Conservation (phyloP, 1,284 basidiomycete species). For the Ceratobasidium sp. region DNA sequence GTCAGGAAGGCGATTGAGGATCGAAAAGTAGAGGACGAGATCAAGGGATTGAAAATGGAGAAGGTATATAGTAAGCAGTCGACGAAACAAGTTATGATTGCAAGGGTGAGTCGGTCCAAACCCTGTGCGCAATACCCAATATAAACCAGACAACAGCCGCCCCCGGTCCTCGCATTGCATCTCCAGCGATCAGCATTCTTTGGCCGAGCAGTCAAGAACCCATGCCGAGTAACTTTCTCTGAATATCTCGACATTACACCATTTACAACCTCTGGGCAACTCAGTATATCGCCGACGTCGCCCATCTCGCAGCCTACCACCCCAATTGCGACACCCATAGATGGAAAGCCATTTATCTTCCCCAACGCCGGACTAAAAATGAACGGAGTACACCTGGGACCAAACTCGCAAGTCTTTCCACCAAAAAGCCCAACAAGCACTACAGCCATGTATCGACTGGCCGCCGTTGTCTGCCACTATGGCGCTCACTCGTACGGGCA, state of each 20-base stretch:
- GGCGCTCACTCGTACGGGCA: conserved; percentile 90
- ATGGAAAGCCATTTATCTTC: conserved; percentile 54
- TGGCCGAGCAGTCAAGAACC: conserved; percentile 79
- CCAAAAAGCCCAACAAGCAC: conserved; percentile 51
- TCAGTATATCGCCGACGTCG: conserved; percentile 69
- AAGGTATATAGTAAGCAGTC: conserved; percentile 74
- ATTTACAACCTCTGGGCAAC: conserved; percentile 76
- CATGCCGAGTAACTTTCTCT: conserved; percentile 77
- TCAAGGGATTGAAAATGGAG: conserved; percentile 76
- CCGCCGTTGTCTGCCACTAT: conserved; percentile 86
- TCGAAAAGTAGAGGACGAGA: conserved; percentile 78
- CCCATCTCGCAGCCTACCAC: conserved; percentile 59
- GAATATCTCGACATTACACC: conserved; percentile 85
- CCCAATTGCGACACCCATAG: conserved; percentile 9
- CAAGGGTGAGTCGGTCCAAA: conserved; percentile 61
- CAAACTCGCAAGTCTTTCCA: conserved; percentile 49
- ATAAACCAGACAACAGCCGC: conserved; percentile 60
- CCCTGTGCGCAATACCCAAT: conserved; percentile 38
- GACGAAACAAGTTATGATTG: conserved; percentile 87
- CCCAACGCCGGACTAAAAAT: conserved; percentile 37
- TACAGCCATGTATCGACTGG: conserved; percentile 75
- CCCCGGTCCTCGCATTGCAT: conserved; percentile 81
- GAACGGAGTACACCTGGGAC: conserved; percentile 15
- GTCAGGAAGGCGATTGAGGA: conserved; percentile 72
- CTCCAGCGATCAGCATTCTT: conserved; percentile 85